These are phyloP conservation scores for Rauvolfia tetraphylla DNA, from an alignment of 257 asterid species.

Conservation along the genomic window DNA sequence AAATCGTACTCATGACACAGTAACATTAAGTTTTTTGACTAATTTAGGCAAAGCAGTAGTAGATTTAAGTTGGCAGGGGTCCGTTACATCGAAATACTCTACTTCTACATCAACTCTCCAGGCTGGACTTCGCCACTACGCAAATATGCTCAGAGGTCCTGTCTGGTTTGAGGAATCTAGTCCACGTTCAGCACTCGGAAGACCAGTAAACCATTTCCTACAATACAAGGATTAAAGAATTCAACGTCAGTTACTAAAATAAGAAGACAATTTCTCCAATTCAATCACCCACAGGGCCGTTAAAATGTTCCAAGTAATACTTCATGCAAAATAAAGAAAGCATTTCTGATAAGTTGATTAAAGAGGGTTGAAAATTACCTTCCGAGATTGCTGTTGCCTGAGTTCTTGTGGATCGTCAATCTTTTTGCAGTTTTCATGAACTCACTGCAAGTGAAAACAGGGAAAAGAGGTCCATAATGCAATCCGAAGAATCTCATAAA, in stretches of 20 bases:
- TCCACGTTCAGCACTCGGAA: conserved; percentile 72
- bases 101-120: conserved; percentile 12
- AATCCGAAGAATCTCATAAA: background rate
- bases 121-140: conserved; percentile 29
- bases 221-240: conserved; percentile 11
- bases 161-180: conserved; percentile 78
- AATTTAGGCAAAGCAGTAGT: no score
- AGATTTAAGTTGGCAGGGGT: no score
- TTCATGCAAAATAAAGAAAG: background rate
- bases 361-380: conserved; percentile 35
- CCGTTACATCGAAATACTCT: no score
- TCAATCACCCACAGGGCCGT: background rate
- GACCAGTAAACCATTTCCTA: conserved; percentile 76
- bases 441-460: conserved; percentile 42
- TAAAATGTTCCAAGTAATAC: background rate
- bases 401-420: conserved; percentile 57
- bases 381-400: conserved; percentile 39
- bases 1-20: background rate
- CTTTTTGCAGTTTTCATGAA: conserved; percentile 64
- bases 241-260: no score
- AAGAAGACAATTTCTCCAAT: background rate
- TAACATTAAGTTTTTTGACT: no score
- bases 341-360: background rate
- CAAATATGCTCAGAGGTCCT: conserved; percentile 70
- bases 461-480: background rate